Conservation (phyloP, 768 basidiomycete genomes). For the Lactifluus echinatus region DNA sequence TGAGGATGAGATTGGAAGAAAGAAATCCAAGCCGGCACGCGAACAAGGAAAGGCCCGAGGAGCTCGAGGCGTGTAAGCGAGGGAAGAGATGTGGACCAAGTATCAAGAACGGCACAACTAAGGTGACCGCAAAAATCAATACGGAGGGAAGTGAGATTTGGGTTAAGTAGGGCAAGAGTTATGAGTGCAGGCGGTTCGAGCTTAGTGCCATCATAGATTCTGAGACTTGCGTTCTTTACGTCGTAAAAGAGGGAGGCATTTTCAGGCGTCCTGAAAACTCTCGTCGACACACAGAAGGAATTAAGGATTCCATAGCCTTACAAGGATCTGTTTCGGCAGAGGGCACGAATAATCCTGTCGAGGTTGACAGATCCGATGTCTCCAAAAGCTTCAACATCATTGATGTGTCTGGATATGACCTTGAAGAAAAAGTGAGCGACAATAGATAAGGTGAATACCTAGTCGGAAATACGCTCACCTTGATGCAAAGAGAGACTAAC, state of each 20-base stretch:
- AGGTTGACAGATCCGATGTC: conserved; percentile 81
- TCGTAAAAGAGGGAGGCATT: conserved; percentile 85
- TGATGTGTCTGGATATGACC: conserved; percentile 79
- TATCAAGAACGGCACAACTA: conserved; percentile 46
- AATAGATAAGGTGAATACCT: not conserved
- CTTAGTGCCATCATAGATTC: conserved; percentile 82
- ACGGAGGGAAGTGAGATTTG: conserved; percentile 67
- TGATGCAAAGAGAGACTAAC: conserved; percentile 73
- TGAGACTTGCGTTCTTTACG: conserved; percentile 52
- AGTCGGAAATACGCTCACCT: conserved; percentile 36
- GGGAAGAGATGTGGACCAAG: conserved; percentile 57
- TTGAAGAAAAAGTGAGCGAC: conserved; percentile 25
- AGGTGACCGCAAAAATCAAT: conserved; percentile 86
- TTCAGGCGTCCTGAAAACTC: conserved; percentile 50
- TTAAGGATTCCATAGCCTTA: conserved; percentile 31
- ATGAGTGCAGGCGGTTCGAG: conserved; percentile 58
- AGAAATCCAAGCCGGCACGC: conserved; percentile 56
- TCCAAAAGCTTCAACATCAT: conserved; percentile 83
- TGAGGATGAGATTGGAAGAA: conserved; percentile 61
- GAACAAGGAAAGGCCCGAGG: conserved; percentile 82
- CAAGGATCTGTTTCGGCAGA: conserved; percentile 77
- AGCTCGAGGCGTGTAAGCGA: conserved; percentile 67
- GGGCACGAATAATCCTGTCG: conserved; percentile 73
- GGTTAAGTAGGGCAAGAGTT: conserved; percentile 73
- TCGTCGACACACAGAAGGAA: not conserved